Base-by-base conservation (phyloP, 2,329 filamentous ascomycete genomes). In the Curvularia sp. region DNA sequence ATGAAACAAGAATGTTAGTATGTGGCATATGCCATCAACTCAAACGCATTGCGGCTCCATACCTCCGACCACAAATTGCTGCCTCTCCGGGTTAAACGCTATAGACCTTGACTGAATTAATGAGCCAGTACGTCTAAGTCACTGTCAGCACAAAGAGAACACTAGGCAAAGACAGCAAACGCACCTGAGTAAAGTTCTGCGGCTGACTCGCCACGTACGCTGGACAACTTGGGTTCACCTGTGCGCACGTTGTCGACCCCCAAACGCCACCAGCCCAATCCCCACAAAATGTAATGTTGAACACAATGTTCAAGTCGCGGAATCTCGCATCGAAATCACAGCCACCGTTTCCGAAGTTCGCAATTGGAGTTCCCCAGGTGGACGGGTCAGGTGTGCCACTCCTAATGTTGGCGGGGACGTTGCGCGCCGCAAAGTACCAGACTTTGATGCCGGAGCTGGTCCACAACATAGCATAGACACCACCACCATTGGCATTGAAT, bases 281-380 rank as follows among this genome's bases (percentile, higher is more conserved):
- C 33, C 84, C 84, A 60, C 83, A 85, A 71, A 85, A 85, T 0
- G 82, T 83, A 1, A 79, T 82, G 62, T 85, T 81, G 55, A 85
- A 80, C 22, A 79, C 74, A 41, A 80, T 73, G 18, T 71, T 75
- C 67, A 78, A 62, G 52, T 78, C 68, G 24, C 59, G 66, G 41
- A 79, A 78, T 56, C 70, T 73, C 10, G 64, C 61, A 52, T 72
- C 70, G 41, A 77, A 77, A 41, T 77, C 61, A 57, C 77, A 79
- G 4, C 73, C 75, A 10, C 44, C 57, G 20, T 41, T 50, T 12
- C 66, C 70, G 44, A 72, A 76, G 51, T 77, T 76, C 24, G 76
- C 77, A 47, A 70, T 63, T 1, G 81, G 80, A 6, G 67, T 66
- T 24, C 79, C 77, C 81, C 81, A 83, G 6, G 58, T 61, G 9